A percentile compares a stretch with the other conserved stretches of the same genome.
These are phyloP conservation scores for Pontederia crassipes DNA, from an alignment of 176 grass and related monocot species.

Conservation along the genomic window DNA sequence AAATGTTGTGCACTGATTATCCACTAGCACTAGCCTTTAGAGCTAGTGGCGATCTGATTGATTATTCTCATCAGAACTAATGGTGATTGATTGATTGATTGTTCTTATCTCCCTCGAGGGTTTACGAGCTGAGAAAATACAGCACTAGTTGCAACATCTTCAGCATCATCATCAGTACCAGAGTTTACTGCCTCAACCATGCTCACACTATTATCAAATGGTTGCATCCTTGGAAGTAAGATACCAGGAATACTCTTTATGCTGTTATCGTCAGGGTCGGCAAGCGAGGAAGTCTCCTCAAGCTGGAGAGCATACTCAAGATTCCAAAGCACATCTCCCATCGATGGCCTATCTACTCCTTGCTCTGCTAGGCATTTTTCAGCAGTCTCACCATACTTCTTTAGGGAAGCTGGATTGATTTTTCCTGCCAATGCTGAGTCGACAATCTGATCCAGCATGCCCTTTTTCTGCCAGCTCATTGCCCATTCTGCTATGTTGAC, in stretches of 20 bases:
- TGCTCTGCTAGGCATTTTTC: slow-evolving; percentile 87
- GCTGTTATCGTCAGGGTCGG: slow-evolving; percentile 52
- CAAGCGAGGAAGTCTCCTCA: slow-evolving; percentile 45
- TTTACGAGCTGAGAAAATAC: slow-evolving; percentile 85
- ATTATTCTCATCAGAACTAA: neutral
- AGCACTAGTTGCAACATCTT: slow-evolving; percentile 38
- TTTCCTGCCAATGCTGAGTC: slow-evolving; percentile 52
- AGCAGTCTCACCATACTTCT: slow-evolving; percentile 61
- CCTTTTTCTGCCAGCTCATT: slow-evolving; percentile 77
- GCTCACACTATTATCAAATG: slow-evolving; percentile 30
- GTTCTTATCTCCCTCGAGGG: slow-evolving; percentile 60
- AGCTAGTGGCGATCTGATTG: too few species aligned
- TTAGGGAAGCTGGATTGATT: slow-evolving; percentile 51
- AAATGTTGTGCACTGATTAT: too few species aligned
- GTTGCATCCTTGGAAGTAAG: slow-evolving; percentile 24
- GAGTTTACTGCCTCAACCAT: slow-evolving; percentile 29
- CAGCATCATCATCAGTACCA: slow-evolving; percentile 19
- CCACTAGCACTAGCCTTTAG: too few species aligned
- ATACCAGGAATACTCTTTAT: slow-evolving; percentile 64
- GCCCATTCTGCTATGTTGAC: slow-evolving; percentile 89
- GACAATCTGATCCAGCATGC: slow-evolving; percentile 55
- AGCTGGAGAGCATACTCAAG: slow-evolving; percentile 89
- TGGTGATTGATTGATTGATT: neutral
- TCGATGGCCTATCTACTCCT: slow-evolving; percentile 63
- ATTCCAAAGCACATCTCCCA: slow-evolving; percentile 95